Evolutionary conservation across 2,329 filamentous ascomycete genomes (phyloP).

Genomic region (Cordyceps fumosorosea): DNA sequence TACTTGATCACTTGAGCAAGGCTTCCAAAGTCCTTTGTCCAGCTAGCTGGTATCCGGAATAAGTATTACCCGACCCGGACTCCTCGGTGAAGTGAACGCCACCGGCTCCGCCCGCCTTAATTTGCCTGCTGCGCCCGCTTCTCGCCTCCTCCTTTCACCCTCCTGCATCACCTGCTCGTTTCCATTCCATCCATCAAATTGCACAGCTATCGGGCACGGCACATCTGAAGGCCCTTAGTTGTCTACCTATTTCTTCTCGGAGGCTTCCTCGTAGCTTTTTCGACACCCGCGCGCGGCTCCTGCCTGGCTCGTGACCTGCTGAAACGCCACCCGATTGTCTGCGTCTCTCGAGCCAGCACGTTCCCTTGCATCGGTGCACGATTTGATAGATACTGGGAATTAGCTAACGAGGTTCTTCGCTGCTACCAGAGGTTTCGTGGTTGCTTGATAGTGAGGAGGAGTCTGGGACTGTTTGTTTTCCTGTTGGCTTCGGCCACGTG

Average conservation of each 20-base stretch:
- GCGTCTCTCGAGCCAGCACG: background rate
- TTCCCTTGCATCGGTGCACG: background rate
- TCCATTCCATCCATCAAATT: background rate
- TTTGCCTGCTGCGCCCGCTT: background rate
- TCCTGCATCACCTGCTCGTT: background rate
- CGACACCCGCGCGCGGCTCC: background rate
- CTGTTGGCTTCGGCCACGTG: conserved; percentile 31
- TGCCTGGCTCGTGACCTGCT: background rate
- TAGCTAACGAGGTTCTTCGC: conserved; percentile 9
- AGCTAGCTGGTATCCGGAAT: background rate
- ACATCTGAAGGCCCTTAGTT: background rate
- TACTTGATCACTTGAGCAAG: too few relatives aligned
- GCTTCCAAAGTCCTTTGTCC: too few relatives aligned
- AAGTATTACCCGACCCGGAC: background rate
- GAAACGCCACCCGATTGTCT: background rate
- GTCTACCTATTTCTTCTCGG: background rate
- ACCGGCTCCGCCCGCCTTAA: background rate
- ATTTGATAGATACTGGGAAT: conserved; percentile 10
- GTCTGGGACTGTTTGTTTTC: conserved; percentile 25
- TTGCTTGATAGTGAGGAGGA: conserved; percentile 27
- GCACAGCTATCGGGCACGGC: background rate
- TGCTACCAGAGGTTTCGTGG: conserved; percentile 8
- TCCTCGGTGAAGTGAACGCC: background rate
- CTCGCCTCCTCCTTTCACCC: conserved; percentile 2
- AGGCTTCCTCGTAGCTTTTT: background rate